phyloP scores from a whole-genome alignment of 805 yeast species.

The Myxozyma neotropica region DNA sequence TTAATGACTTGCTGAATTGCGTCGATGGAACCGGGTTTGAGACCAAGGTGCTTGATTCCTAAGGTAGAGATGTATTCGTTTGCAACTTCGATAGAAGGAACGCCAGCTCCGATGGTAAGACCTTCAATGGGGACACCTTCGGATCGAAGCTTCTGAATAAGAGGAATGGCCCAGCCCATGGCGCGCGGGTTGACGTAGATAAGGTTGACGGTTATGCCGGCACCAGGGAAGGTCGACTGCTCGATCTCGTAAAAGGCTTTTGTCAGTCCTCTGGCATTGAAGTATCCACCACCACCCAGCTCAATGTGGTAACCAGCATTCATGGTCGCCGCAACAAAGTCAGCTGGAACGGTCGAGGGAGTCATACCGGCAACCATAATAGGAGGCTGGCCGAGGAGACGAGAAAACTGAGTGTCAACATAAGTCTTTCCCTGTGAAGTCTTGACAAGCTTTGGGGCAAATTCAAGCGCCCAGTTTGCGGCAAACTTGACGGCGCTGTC shows the following conservation, averaged over 20 bases:
- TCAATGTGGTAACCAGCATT: slow-evolving; percentile 98
- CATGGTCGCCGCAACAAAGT: slow-evolving; percentile 88
- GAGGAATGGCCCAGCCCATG: slow-evolving; percentile 99
- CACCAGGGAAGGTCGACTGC: slow-evolving; percentile 72
- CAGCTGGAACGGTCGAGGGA: slow-evolving; percentile 94
- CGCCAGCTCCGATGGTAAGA: slow-evolving; percentile 98
- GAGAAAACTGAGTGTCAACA: slow-evolving; percentile 92
- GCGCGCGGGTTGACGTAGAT: slow-evolving; percentile 96
- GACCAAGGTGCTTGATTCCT: slow-evolving; percentile 89
- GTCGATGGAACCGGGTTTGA: slow-evolving; percentile 97
- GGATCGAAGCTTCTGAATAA: slow-evolving; percentile 83
- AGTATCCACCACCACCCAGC: slow-evolving; percentile 99
- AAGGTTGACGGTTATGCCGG: slow-evolving; percentile 87
- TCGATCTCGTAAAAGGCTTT: slow-evolving; percentile 76
- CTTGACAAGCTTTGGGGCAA: slow-evolving; percentile 80
- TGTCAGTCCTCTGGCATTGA: slow-evolving; percentile 69
- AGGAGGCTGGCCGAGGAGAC: slow-evolving; percentile 92
- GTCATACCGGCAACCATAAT: slow-evolving; percentile 99
- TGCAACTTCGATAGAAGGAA: slow-evolving; percentile 96
- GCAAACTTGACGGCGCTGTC: slow-evolving; percentile 72
- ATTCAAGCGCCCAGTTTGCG: slow-evolving; percentile 87
- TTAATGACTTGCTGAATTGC: slow-evolving; percentile 82
- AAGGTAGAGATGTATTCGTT: slow-evolving; percentile 91
- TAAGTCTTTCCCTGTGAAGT: slow-evolving; percentile 64
- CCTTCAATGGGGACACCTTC: slow-evolving; percentile 96